phyloP scores from a whole-genome alignment of 2,329 filamentous ascomycete species.

The Hypoxylon sp. region DNA sequence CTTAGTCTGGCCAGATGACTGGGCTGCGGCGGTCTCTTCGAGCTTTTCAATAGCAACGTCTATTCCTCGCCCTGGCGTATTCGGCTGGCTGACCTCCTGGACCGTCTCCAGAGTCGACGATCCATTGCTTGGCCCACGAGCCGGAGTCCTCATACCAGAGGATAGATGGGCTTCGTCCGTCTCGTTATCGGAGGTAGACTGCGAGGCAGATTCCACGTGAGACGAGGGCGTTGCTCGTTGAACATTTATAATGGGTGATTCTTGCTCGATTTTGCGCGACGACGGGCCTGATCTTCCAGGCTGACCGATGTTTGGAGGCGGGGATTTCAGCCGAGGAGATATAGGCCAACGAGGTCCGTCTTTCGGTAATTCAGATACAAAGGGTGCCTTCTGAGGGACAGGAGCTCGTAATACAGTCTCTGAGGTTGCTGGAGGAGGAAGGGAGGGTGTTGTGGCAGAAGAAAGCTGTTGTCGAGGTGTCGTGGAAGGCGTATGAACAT shows the following conservation, averaged over 20 bases:
- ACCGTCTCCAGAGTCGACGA: constrained; percentile 86
- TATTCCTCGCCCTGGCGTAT: constrained; percentile 70
- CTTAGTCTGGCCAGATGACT: constrained; percentile 57
- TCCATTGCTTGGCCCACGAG: constrained; percentile 71
- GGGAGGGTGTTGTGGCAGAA: constrained; percentile 75
- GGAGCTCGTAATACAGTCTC: constrained; percentile 75
- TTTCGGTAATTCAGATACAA: constrained; percentile 63
- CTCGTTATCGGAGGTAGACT: constrained; percentile 65
- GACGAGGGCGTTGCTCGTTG: constrained; percentile 65
- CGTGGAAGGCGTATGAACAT: constrained; percentile 72
- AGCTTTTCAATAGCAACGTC: constrained; percentile 66
- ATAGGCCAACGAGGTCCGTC: constrained; percentile 80
- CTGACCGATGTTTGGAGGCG: constrained; percentile 72
- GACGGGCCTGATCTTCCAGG: constrained; percentile 52
- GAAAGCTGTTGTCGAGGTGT: constrained; percentile 76
- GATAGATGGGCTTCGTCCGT: constrained; percentile 65
- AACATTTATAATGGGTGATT: constrained; percentile 67
- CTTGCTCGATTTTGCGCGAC: constrained; percentile 63
- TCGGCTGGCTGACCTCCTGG: constrained; percentile 86
- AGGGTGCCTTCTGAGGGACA: constrained; percentile 73
- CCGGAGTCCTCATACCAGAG: constrained; percentile 72
- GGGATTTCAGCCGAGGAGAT: constrained; percentile 83
- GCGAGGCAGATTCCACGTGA: constrained; percentile 58
- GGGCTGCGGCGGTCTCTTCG: constrained; percentile 64
- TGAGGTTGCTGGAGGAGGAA: constrained; percentile 69